These are phyloP conservation scores for Acanthamoeba culbertsoni DNA, from an alignment of 208 protist species.

Conservation along the genomic window DNA sequence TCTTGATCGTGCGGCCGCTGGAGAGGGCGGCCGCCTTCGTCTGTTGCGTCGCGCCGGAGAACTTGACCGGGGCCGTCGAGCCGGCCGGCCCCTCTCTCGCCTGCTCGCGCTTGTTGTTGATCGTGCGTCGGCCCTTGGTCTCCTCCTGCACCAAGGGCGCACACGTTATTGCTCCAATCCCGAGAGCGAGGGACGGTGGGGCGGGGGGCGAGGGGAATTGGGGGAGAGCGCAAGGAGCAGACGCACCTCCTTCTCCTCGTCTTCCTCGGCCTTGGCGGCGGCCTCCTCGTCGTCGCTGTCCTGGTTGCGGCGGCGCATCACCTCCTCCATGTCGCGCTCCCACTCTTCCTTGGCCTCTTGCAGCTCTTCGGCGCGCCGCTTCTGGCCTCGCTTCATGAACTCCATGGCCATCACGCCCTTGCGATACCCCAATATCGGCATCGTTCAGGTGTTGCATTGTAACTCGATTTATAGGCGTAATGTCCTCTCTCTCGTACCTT, in stretches of 20 bases:
- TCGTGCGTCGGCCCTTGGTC: background rate
- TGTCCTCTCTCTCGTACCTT: background rate
- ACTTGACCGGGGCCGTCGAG: constrained; percentile 27
- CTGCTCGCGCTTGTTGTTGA: background rate
- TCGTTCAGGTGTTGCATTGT: background rate
- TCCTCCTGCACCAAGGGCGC: background rate
- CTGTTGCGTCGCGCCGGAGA: background rate
- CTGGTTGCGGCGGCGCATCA: background rate
- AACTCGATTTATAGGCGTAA: background rate
- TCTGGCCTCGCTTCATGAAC: constrained; percentile 39
- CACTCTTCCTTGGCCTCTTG: background rate
- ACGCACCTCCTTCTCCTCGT: too few species aligned
- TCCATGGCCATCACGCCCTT: constrained; percentile 56
- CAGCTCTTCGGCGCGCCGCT: background rate
- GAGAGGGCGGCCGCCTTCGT: constrained; percentile 34
- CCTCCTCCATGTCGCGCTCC: constrained; percentile 20
- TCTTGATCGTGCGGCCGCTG: constrained; percentile 23
- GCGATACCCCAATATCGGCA: background rate
- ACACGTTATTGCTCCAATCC: too few species aligned
- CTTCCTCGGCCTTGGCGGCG: too few species aligned
- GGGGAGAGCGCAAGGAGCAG: too few species aligned
- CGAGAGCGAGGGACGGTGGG: too few species aligned
- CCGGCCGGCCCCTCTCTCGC: background rate
- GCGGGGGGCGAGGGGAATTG: too few species aligned
- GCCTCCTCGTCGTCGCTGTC: background rate